Conservation (phyloP, 208 protist genomes). For the Acanthamoeba polyphaga region DNA sequence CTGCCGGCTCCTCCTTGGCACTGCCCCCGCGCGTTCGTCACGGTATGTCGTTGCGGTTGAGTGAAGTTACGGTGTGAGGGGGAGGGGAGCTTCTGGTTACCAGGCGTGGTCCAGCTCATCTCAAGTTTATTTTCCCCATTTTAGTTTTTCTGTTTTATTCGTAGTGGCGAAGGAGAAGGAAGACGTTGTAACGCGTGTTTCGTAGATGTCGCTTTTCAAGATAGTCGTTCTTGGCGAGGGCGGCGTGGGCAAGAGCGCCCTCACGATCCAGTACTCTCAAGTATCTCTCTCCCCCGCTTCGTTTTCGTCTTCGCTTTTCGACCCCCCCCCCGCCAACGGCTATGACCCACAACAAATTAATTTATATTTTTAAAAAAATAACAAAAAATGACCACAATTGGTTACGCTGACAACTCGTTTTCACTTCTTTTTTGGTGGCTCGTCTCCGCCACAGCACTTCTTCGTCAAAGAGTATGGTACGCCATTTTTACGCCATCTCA, state of each 20-base stretch:
- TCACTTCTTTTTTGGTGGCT: background rate
- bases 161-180: no score
- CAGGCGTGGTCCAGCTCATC: no score
- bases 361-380: background rate
- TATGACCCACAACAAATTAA: background rate
- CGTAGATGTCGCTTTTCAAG: slow-evolving; percentile 14
- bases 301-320: background rate
- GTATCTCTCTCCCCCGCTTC: background rate
- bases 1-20: no score
- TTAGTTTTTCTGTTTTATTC: no score
- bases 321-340: background rate
- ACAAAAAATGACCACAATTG: no score
- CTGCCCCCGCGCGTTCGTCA: no score
- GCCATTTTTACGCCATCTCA: background rate
- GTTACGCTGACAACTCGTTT: background rate
- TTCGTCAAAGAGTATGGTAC: slow-evolving; percentile 43
- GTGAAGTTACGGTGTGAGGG: no score
- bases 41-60: no score
- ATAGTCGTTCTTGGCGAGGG: slow-evolving; percentile 47
- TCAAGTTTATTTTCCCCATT: no score
- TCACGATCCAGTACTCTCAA: slow-evolving; percentile 40
- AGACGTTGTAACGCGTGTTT: no score
- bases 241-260: slow-evolving; percentile 33
- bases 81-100: no score
- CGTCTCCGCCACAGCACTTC: background rate